phyloP scores from a whole-genome alignment of 2,329 filamentous ascomycete genomes.

The Sordariomycetes sp. region DNA sequence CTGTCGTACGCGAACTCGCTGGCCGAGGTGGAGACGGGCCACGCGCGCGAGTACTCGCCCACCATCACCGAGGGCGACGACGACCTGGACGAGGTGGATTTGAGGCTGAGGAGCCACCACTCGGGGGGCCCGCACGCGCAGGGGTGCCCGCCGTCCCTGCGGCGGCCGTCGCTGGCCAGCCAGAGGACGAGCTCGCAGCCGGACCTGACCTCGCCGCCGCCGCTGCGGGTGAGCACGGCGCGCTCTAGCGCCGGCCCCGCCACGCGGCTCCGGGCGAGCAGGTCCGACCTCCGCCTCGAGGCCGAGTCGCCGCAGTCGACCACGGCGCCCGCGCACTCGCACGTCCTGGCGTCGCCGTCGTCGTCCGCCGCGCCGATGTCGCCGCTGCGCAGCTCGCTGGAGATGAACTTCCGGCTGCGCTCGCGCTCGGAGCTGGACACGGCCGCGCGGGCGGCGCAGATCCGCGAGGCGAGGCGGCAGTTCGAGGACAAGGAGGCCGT shows the following conservation, averaged over 20 bases:
- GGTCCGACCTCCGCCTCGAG: constrained; percentile 34
- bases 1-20: constrained; percentile 47
- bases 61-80: constrained; percentile 44
- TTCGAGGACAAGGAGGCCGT: constrained; percentile 51
- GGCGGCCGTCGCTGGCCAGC: constrained; percentile 25
- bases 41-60: constrained; percentile 39
- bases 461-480: constrained; percentile 50
- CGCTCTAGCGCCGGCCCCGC: constrained; percentile 11
- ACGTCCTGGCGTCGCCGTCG: constrained; percentile 13
- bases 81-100: constrained; percentile 18
- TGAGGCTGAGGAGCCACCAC: not conserved
- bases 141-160: constrained; percentile 8
- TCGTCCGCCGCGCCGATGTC: constrained; percentile 28
- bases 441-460: constrained; percentile 41
- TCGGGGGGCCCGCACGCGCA: constrained; percentile 16
- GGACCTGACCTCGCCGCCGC: constrained; percentile 20
- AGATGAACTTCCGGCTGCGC: constrained; percentile 47
- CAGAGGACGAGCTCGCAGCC: constrained; percentile 27
- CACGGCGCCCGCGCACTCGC: not conserved
- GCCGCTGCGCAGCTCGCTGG: constrained; percentile 48
- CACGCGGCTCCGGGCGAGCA: constrained; percentile 28
- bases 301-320: constrained; percentile 6
- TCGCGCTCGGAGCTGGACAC: constrained; percentile 50
- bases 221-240: constrained; percentile 27
- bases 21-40: constrained; percentile 33